Evolutionary conservation across 2,329 filamentous ascomycete genomes (phyloP).

Genomic region (Epichloe typhina): DNA sequence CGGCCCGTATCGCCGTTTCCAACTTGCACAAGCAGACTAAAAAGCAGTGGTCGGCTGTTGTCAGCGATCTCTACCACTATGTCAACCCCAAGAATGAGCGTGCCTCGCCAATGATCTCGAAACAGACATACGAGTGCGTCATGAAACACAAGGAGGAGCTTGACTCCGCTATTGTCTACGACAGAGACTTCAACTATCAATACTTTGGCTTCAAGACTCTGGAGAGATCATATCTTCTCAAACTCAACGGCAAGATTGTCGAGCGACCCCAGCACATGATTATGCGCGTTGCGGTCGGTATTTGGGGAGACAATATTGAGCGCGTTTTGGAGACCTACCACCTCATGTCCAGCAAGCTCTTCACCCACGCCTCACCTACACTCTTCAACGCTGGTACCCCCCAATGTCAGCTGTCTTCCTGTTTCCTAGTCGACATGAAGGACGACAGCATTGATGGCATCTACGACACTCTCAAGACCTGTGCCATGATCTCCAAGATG

Average conservation of each 20-base stretch:
- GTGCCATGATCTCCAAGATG: slow-evolving; percentile 99
- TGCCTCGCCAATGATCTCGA: slow-evolving; percentile 85
- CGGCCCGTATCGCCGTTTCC: slow-evolving; percentile 94
- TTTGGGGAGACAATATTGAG: slow-evolving; percentile 91
- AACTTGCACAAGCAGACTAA: slow-evolving; percentile 99
- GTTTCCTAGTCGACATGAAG: slow-evolving; percentile 99
- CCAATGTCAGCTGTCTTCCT: slow-evolving; percentile 87
- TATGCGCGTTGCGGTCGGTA: slow-evolving; percentile 96
- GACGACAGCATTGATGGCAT: slow-evolving; percentile 99
- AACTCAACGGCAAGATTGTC: slow-evolving; percentile 88
- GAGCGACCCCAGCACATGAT: slow-evolving; percentile 99
- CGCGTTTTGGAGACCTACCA: slow-evolving; percentile 96
- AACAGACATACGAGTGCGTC: slow-evolving; percentile 79
- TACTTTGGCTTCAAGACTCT: slow-evolving; percentile 99
- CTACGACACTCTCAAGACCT: slow-evolving; percentile 97
- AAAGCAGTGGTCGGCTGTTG: slow-evolving; percentile 97
- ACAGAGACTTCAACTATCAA: slow-evolving; percentile 99
- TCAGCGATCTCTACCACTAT: slow-evolving; percentile 89
- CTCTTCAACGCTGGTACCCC: slow-evolving; percentile 99
- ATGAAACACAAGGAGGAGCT: slow-evolving; percentile 95
- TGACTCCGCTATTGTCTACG: slow-evolving; percentile 97
- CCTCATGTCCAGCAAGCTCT: slow-evolving; percentile 96
- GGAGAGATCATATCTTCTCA: slow-evolving; percentile 92
- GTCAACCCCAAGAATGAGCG: slow-evolving; percentile 85
- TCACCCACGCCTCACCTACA: slow-evolving; percentile 95